These are phyloP conservation scores for Ramalina peruviana DNA, from an alignment of 495 filamentous ascomycete genomes.

Conservation along the genomic window DNA sequence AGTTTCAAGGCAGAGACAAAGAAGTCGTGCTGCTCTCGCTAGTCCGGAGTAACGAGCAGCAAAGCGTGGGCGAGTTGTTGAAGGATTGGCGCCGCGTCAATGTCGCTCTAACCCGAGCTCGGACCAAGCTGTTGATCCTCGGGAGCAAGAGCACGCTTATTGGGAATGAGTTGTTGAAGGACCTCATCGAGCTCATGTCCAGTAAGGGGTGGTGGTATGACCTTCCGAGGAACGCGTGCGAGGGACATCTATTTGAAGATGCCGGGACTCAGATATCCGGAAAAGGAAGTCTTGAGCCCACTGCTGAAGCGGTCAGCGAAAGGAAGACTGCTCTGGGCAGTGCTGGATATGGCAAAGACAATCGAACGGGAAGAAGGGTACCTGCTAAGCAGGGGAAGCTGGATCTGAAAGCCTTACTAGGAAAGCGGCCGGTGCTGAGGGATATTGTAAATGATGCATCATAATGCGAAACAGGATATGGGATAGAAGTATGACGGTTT, in stretches of 20 bases:
- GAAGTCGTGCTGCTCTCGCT: conserved; percentile 74
- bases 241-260: conserved; percentile 52
- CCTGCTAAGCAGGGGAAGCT: conserved; percentile 12
- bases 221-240: conserved; percentile 44
- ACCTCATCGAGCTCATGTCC: conserved; percentile 66
- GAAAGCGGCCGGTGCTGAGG: conserved; percentile 34
- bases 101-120: conserved; percentile 84
- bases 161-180: conserved; percentile 60
- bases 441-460: conserved; percentile 38
- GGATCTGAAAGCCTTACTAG: conserved; percentile 14
- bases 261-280: conserved; percentile 25
- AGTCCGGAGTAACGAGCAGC: conserved; percentile 71
- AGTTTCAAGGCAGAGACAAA: conserved; percentile 93
- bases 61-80: conserved; percentile 72
- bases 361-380: conserved; percentile 2
- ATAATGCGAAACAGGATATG: conserved; percentile 8
- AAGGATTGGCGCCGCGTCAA: conserved; percentile 90
- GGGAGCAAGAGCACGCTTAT: conserved; percentile 66
- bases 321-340: neutral
- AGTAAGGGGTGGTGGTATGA: conserved; percentile 61
- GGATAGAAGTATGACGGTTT: no score
- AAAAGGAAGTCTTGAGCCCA: conserved; percentile 4
- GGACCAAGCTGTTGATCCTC: conserved; percentile 76
- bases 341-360: conserved; percentile 5
- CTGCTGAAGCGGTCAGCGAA: neutral